Conservation (phyloP, 805 yeast species). For the Tetrapisispora arboricola region DNA sequence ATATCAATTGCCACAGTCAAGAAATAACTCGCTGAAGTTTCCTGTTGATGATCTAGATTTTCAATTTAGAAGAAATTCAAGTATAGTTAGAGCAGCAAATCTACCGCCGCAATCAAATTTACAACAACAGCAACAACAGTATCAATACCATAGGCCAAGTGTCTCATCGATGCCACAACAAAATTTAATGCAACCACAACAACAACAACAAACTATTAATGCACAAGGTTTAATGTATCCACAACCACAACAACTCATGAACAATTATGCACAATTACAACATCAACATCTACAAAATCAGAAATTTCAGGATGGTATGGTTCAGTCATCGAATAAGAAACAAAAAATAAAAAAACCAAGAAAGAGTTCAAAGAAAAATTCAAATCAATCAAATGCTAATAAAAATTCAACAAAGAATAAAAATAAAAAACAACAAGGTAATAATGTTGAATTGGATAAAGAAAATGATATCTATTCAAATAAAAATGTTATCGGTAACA, state of each 20-base stretch:
- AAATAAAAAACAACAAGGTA: too few species aligned
- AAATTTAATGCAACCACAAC: not conserved
- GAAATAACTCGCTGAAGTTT: slow-evolving; percentile 25
- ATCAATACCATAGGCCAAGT: not conserved
- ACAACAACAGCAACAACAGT: slow-evolving; percentile 1
- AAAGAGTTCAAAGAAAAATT: not conserved
- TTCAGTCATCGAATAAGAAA: not conserved
- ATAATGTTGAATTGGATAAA: not conserved
- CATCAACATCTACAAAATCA: not conserved
- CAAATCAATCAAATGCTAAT: not conserved
- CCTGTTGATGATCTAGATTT: slow-evolving; percentile 26
- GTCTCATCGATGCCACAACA: not conserved
- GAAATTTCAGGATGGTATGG: not conserved
- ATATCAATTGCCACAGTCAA: slow-evolving; percentile 10
- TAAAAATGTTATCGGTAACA: too few species aligned
- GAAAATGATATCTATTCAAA: not conserved
- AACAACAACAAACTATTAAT: not conserved
- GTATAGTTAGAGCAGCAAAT: slow-evolving; percentile 17
- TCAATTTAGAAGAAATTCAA: slow-evolving; percentile 25
- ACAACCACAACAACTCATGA: not conserved
- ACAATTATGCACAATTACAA: not conserved
- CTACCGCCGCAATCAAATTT: not conserved
- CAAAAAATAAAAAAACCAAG: slow-evolving; percentile 1
- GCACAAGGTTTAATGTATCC: slow-evolving; percentile 1
- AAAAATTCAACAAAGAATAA: not conserved